Evolutionary conservation across 192 early-diverging fungal genomes (phyloP), one percentile per base, ranked within the genome.

Genomic region (Coemansia sp.): DNA sequence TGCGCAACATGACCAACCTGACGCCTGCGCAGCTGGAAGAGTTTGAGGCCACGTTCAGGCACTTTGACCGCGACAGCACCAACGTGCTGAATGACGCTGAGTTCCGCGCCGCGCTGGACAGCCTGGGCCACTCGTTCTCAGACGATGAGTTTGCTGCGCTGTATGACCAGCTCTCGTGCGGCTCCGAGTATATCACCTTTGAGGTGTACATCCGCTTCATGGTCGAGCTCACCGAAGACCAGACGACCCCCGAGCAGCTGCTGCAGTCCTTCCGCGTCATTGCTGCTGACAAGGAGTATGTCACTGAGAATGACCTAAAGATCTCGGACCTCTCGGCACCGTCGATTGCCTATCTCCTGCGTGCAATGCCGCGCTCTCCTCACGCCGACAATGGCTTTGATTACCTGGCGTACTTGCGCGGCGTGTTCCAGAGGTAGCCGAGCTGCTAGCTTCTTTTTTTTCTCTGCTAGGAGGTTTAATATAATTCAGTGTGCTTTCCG

Each of bases 11-110:
- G 87, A 94, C 93, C 61, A 96, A 96, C 64, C 80, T 98, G 74
- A 96, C 94, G 18, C 92, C 95, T 1, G 88, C 86, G 25, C 95
- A 96, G 65, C 72, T 98, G 20, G 95, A 98, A 70, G 93, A 95
- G 75, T 96, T 93, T 64, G 91, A 93, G 68, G 77, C 88, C 62
- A 93, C 93, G 0, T 98, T 98, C 86, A 84, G 91, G 33, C 86
- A 92, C 79, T 96, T 95, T 89, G 95, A 96, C 77, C 92, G 85
- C 52, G 93, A 96, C 75, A 77, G 85, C 50, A 84, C 85, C 63
- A 97, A 97, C 66, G 88, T 88, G 21, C 79, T 97, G 14, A 84
- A 80, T 36, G 76, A 82, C 13, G 76, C 82, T 41, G 94, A 97
- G 77, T 96, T 97, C 84, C 93, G 88, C 48, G 89, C 93, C 8